phyloP scores from a whole-genome alignment of 2,329 filamentous ascomycete species.

The Xylariaceae sp. region DNA sequence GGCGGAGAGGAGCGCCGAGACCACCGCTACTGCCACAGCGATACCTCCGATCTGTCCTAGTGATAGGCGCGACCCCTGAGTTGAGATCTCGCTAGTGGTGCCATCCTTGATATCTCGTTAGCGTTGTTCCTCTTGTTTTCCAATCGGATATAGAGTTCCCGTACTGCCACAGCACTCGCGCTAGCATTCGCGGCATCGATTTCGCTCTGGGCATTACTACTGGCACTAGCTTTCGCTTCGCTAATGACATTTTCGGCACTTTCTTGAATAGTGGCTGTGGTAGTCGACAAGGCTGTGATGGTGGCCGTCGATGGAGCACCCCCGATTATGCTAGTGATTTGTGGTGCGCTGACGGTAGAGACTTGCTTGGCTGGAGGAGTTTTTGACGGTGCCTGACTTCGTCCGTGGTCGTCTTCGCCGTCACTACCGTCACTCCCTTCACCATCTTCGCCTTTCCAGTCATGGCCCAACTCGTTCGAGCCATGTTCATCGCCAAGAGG shows the following conservation, averaged over 20 bases:
- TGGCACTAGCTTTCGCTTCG: conserved; percentile 10
- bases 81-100: background rate
- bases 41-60: conserved; percentile 17
- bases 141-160: background rate
- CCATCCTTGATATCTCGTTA: conserved; percentile 7
- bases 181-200: conserved; percentile 11
- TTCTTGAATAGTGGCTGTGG: too few relatives aligned
- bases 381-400: too few relatives aligned
- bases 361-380: too few relatives aligned
- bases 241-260: conserved; percentile 9
- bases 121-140: background rate
- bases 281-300: background rate
- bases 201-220: conserved; percentile 12
- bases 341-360: too few relatives aligned
- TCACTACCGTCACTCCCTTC: background rate
- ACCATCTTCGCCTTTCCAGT: background rate
- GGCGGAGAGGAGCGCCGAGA: conserved; percentile 15
- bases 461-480: too few relatives aligned
- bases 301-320: background rate
- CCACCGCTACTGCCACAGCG: conserved; percentile 11
- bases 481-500: too few relatives aligned
- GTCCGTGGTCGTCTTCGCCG: too few relatives aligned
- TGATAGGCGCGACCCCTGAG: conserved; percentile 11
- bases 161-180: conserved; percentile 12
- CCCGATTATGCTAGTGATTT: too few relatives aligned